phyloP scores from a whole-genome alignment of 2,329 filamentous ascomycete species.

The Exophiala xenobiotica region DNA sequence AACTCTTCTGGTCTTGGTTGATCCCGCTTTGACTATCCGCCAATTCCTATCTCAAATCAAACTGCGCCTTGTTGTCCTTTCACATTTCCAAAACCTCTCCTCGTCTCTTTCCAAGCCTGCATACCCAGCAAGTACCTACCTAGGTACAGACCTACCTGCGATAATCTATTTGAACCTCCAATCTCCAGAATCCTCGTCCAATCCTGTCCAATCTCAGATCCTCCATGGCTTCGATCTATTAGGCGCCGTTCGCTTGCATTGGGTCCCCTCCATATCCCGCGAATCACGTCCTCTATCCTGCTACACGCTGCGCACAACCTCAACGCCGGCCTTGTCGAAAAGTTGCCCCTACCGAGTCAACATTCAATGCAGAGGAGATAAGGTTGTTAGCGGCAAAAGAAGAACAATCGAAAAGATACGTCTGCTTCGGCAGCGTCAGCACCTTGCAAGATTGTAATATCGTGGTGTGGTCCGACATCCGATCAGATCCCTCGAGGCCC shows the following conservation, averaged over 20 bases:
- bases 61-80: neutral
- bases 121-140: too few relatives aligned
- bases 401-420: slow-evolving; percentile 2
- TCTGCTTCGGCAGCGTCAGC: neutral
- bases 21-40: neutral
- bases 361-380: too few relatives aligned
- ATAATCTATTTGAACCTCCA: neutral
- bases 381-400: neutral
- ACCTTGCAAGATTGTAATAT: too few relatives aligned
- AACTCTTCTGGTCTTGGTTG: neutral
- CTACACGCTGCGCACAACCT: slow-evolving; percentile 20
- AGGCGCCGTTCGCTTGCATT: slow-evolving; percentile 19
- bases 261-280: slow-evolving; percentile 17
- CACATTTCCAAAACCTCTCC: neutral
- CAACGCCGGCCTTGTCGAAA: neutral
- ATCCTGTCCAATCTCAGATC: neutral
- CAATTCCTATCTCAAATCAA: slow-evolving; percentile 4
- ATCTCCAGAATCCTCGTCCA: neutral
- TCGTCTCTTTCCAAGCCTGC: neutral
- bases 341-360: neutral
- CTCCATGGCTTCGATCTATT: slow-evolving; percentile 14
- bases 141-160: too few relatives aligned
- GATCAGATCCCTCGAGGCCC: slow-evolving; percentile 4
- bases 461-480: slow-evolving; percentile 1
- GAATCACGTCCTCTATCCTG: slow-evolving; percentile 20